Conservation (phyloP, 78 protist genomes). For the Monocercomonoides exilis region DNA sequence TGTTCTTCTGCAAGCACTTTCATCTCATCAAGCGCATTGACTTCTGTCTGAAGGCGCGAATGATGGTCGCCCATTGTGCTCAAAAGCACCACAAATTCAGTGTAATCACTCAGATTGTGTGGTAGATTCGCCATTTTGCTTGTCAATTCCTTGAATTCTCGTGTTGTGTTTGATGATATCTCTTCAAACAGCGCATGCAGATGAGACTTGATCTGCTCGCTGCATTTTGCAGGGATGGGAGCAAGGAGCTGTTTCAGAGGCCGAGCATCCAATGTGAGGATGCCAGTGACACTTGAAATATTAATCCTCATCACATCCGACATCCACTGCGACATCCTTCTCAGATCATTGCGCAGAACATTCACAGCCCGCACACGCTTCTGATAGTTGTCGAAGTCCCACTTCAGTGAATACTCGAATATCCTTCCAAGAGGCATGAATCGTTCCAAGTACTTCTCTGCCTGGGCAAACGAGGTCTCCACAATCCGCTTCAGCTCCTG, state of each 20-base stretch:
- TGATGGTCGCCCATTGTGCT: not conserved
- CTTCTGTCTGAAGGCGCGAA: not conserved
- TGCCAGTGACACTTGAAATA: not conserved
- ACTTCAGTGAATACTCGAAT: not conserved
- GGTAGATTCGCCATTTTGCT: not conserved
- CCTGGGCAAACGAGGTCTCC: not conserved
- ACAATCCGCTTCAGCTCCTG: not conserved
- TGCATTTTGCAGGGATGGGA: not conserved
- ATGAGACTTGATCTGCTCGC: not conserved
- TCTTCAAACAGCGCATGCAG: not conserved
- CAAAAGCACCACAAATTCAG: not conserved
- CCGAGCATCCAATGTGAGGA: not conserved
- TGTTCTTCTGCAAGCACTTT: not conserved
- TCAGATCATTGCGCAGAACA: not conserved
- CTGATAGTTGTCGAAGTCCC: not conserved
- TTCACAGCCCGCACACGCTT: not conserved
- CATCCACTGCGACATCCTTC: not conserved
- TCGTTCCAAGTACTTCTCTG: not conserved
- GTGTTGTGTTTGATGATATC: not conserved
- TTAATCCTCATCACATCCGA: not conserved
- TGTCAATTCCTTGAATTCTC: not conserved
- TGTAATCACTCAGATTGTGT: not conserved
- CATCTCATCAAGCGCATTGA: not conserved
- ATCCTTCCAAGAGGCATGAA: not conserved
- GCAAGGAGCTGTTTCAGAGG: not conserved